phyloP scores from a whole-genome alignment of 2,329 filamentous ascomycete species.

The Aspergillus clavatus region DNA sequence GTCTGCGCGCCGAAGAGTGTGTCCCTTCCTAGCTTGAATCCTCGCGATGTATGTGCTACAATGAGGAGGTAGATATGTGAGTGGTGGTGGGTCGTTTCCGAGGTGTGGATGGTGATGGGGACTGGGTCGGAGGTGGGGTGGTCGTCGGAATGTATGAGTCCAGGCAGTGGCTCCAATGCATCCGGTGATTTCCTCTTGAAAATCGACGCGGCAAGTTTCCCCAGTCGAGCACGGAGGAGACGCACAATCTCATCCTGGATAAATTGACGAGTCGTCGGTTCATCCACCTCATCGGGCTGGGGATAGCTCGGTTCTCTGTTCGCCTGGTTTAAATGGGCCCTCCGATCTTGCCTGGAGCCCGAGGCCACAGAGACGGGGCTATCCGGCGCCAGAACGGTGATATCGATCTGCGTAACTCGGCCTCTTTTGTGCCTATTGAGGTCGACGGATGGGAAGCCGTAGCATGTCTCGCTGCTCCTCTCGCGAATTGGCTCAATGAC shows the following conservation, averaged over 20 bases:
- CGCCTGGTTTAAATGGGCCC: not conserved
- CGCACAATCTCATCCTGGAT: conserved; percentile 18
- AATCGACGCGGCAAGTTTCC: conserved; percentile 12
- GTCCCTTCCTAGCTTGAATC: conserved; percentile 49
- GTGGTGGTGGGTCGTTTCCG: conserved; percentile 41
- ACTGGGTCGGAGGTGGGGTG: too few relatives aligned
- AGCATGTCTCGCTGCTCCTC: not conserved
- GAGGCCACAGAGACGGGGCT: not conserved
- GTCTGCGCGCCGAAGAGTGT: conserved; percentile 40
- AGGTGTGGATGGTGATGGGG: conserved; percentile 27
- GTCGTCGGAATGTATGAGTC: too few relatives aligned
- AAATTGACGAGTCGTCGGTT: conserved; percentile 15
- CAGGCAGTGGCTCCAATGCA: too few relatives aligned
- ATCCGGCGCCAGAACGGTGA: conserved; percentile 39
- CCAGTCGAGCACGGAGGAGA: conserved; percentile 15
- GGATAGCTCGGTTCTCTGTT: not conserved
- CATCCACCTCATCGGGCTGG: too few relatives aligned
- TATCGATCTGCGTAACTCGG: conserved; percentile 31
- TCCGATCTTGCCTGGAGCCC: not conserved
- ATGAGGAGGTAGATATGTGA: conserved; percentile 52
- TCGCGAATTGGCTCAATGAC: conserved; percentile 43
- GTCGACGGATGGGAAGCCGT: conserved; percentile 30
- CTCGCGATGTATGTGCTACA: conserved; percentile 48
- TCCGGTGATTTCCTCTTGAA: conserved; percentile 6
- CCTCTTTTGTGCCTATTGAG: conserved; percentile 27